Evolutionary conservation across 2,329 filamentous ascomycete genomes (phyloP).

Genomic region (Coniochaeta ligniaria): DNA sequence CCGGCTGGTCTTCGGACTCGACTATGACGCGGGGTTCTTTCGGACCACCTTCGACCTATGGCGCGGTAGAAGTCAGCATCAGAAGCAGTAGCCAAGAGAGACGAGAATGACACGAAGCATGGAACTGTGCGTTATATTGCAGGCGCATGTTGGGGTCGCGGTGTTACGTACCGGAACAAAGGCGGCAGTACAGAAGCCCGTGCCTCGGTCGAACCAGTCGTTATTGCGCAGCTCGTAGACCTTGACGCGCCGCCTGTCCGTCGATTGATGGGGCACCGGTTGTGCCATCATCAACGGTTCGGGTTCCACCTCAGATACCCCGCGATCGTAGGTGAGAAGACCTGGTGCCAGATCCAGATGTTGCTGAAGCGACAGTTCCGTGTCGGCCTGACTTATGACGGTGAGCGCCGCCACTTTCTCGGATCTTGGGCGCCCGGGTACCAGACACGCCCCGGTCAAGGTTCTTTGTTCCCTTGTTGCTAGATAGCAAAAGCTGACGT

Average conservation of each 20-base stretch:
- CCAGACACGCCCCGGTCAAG: slow-evolving; percentile 22
- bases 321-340: slow-evolving; percentile 41
- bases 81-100: slow-evolving; percentile 4
- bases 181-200: slow-evolving; percentile 84
- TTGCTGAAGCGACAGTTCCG: slow-evolving; percentile 52
- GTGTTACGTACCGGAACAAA: slow-evolving; percentile 58
- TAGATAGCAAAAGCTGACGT: not conserved
- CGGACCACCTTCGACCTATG: slow-evolving; percentile 46
- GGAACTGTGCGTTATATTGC: not conserved
- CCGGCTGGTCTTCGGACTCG: slow-evolving; percentile 86
- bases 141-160: slow-evolving; percentile 3
- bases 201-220: slow-evolving; percentile 98
- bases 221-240: slow-evolving; percentile 98
- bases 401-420: slow-evolving; percentile 49
- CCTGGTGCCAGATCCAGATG: slow-evolving; percentile 50
- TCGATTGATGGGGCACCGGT: slow-evolving; percentile 60
- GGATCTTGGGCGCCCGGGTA: slow-evolving; percentile 19
- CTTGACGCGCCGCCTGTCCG: slow-evolving; percentile 78
- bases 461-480: not conserved
- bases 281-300: slow-evolving; percentile 66
- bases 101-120: not conserved
- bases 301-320: slow-evolving; percentile 45
- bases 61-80: slow-evolving; percentile 3
- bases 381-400: slow-evolving; percentile 43
- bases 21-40: slow-evolving; percentile 87